phyloP scores from a whole-genome alignment of 169 alveolate genomes.

The Cryptosporidium parvum region DNA sequence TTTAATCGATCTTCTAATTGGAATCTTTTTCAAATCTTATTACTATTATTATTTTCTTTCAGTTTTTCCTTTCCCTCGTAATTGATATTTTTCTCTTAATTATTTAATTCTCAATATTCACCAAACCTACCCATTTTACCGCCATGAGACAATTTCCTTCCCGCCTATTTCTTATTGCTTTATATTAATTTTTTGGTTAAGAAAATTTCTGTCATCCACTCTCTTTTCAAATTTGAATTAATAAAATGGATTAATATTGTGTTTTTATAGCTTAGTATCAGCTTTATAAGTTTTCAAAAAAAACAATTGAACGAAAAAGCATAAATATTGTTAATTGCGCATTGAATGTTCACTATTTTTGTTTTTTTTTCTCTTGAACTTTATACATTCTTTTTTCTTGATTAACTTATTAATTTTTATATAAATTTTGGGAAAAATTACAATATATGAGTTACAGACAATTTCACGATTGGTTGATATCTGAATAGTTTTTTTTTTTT shows the following conservation, averaged over 20 bases:
- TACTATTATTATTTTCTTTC: not conserved
- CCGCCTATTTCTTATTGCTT: not conserved
- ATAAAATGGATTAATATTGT: too few relatives aligned
- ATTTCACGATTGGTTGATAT: too few relatives aligned
- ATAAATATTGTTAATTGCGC: not conserved
- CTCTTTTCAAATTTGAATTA: too few relatives aligned
- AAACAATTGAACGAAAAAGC: too few relatives aligned
- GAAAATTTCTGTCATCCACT: too few relatives aligned
- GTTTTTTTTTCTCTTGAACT: not conserved
- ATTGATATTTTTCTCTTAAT: not conserved
- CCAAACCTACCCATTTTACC: constrained; percentile 29
- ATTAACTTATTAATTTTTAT: too few relatives aligned
- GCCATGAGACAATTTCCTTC: constrained; percentile 60
- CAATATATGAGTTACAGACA: not conserved
- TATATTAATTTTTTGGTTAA: too few relatives aligned
- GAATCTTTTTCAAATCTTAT: not conserved
- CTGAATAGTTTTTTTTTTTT: not conserved
- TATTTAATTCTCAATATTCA: not conserved
- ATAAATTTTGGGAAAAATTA: not conserved
- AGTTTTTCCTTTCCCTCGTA: not conserved
- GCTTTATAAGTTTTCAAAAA: too few relatives aligned
- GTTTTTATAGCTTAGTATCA: too few relatives aligned
- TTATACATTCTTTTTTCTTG: not conserved
- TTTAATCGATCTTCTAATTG: not conserved
- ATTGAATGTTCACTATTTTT: not conserved